Evolutionary conservation across 1,284 basidiomycete species (phyloP).

Genomic region (Phellopilus nigrolimitatus): DNA sequence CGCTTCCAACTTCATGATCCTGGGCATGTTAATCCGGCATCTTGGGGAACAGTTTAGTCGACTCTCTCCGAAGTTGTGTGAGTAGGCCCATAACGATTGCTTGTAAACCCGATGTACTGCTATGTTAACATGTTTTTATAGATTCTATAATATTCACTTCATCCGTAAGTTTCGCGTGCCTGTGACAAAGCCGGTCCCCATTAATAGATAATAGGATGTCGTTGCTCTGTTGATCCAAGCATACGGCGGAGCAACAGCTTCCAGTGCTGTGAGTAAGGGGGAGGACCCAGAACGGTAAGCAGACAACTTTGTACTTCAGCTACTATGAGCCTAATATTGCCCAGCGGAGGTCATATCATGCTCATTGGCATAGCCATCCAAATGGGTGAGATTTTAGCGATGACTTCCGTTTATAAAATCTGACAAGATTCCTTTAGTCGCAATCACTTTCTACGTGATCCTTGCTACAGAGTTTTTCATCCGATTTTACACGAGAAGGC

Average conservation of each 20-base stretch:
- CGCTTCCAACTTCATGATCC: conserved; percentile 19
- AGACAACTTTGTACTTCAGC: background rate
- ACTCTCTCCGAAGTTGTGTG: conserved; percentile 17
- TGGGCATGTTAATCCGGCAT: conserved; percentile 16
- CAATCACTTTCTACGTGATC: conserved; percentile 39
- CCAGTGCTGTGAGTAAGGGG: conserved; percentile 31
- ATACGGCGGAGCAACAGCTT: conserved; percentile 50
- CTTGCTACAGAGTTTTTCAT: conserved; percentile 43
- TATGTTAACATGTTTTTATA: conserved; percentile 24
- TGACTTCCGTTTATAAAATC: background rate
- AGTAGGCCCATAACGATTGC: background rate
- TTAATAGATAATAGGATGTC: conserved; percentile 50
- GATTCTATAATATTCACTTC: conserved; percentile 47
- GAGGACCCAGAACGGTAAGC: conserved; percentile 18
- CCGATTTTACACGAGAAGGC: conserved; percentile 37
- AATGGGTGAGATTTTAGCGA: conserved; percentile 34
- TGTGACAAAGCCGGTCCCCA: too few species aligned
- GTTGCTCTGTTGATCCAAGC: conserved; percentile 51
- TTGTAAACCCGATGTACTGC: background rate
- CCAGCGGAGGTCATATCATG: conserved; percentile 46
- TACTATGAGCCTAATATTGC: conserved; percentile 5
- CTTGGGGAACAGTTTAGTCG: conserved; percentile 19
- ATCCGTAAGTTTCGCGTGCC: conserved; percentile 41
- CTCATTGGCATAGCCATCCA: conserved; percentile 54
- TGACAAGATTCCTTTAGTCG: conserved; percentile 28